A percentile compares a stretch with the other conserved stretches of the same genome.
Evolutionary conservation across 495 filamentous ascomycete species (phyloP).

Genomic region (Neurospora tetrasperma): DNA sequence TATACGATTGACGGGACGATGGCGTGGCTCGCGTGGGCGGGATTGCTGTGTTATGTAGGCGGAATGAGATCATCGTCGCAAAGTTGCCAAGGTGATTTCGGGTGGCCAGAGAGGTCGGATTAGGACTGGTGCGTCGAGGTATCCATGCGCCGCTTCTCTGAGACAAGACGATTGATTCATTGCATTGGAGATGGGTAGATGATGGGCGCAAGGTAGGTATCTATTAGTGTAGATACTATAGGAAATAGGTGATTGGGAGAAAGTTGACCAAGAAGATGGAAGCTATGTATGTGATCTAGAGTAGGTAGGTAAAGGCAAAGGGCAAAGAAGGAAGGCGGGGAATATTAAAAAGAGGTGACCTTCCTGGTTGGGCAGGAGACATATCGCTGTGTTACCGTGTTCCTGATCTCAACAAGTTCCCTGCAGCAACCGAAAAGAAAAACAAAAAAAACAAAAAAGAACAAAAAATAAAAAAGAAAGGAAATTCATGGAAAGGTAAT

Average conservation of each 20-base stretch:
- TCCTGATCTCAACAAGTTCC: background rate
- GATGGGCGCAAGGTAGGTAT: background rate
- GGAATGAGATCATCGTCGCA: background rate
- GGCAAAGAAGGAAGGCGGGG: background rate
- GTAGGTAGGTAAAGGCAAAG: too few species aligned
- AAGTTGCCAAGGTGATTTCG: conserved; percentile 1
- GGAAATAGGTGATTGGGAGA: background rate
- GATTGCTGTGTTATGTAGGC: background rate
- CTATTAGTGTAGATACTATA: background rate
- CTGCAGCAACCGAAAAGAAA: background rate
- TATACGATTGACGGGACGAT: background rate
- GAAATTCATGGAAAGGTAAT: background rate
- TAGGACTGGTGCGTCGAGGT: background rate
- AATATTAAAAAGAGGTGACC: background rate
- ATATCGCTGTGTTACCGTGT: background rate
- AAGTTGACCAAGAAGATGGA: background rate
- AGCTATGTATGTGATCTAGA: too few species aligned
- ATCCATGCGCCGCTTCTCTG: background rate
- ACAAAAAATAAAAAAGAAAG: background rate
- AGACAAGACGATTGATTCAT: background rate
- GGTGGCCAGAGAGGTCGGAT: background rate
- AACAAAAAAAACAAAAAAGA: background rate
- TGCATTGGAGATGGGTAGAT: background rate
- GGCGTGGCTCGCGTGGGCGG: background rate
- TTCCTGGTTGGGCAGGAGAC: background rate